Evolutionary conservation across 768 basidiomycete species (phyloP), one percentile per base, ranked within the genome.

Genomic region (Clathrus columnatus): DNA sequence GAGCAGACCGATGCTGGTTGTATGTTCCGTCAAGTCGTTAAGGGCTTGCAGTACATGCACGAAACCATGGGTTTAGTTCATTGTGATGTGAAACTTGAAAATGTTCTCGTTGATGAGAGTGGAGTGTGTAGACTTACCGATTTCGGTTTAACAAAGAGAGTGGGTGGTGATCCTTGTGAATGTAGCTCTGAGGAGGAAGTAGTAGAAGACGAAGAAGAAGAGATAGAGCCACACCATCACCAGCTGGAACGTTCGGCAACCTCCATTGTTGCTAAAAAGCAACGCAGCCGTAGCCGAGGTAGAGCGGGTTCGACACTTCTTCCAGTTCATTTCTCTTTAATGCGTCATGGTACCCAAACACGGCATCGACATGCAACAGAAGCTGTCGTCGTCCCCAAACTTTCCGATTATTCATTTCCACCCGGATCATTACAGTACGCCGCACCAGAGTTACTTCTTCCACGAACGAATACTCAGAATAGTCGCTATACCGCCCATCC

Each of bases 1-100:
- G 78, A 79, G 17, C 84, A 82, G 57, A 88, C 91, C 61, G 88
- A 90, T 63, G 84, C 78, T 3, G 87, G 87, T 50, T 85, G 82
- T 75, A 83, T 91, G 79, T 91, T 93, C 65, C 77, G 84, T 52
- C 90, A 94, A 73, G 78, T 94, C 61, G 87, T 90, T 50, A 74
- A 85, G 53, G 91, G 88, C 18, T 69, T 93, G 64, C 78, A 82
- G 51, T 93, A 93, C 70, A 69, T 95, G 65, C 91, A 95, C 67
- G 80, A 85, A 57, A 78, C 80, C 42, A 85, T 82, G 24, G 70
- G 77, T 7, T 80, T 86, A 61, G 86, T 94, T 52, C 95, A 99
- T 72, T 81, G 92, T 62, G 96, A 99, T 71, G 74, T 99, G 68
- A 99, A 99, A 73, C 80, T 96, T 57, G 96, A 98, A 71, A 99